Conservation (phyloP, 2,329 filamentous ascomycete genomes). For the Aspergillus sojae region DNA sequence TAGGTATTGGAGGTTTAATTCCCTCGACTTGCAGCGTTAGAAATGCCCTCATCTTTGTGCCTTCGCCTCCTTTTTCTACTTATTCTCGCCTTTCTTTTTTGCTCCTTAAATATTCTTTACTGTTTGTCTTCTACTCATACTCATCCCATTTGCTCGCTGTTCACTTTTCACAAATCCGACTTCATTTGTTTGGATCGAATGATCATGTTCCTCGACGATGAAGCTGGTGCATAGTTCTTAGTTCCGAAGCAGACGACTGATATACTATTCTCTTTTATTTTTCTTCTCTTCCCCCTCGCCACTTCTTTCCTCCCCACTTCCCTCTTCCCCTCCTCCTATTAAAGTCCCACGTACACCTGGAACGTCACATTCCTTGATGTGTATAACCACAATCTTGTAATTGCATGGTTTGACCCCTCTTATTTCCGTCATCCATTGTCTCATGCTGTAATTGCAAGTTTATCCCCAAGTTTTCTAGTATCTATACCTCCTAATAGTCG, state of each 20-base stretch:
- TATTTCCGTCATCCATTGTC: slow-evolving; percentile 17
- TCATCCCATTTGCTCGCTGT: slow-evolving; percentile 6
- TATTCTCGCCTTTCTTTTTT: slow-evolving; percentile 2
- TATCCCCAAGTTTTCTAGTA: not conserved
- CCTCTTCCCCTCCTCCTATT: slow-evolving; percentile 14
- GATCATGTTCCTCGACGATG: slow-evolving; percentile 15
- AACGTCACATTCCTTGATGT: slow-evolving; percentile 15
- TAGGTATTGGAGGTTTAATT: slow-evolving; percentile 30
- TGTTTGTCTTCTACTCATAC: not conserved
- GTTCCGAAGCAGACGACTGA: slow-evolving; percentile 25
- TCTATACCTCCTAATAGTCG: not conserved
- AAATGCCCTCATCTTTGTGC: slow-evolving; percentile 29
- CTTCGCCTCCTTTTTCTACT: slow-evolving; percentile 1
- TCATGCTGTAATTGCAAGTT: slow-evolving; percentile 14
- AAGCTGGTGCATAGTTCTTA: slow-evolving; percentile 23
- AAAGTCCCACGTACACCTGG: slow-evolving; percentile 19
- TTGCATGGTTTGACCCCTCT: slow-evolving; percentile 7
- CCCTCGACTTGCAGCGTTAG: slow-evolving; percentile 38
- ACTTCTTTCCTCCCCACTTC: slow-evolving; percentile 4
- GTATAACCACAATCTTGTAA: slow-evolving; percentile 20
- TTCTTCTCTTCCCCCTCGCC: slow-evolving; percentile 12
- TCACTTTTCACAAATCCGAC: slow-evolving; percentile 8
- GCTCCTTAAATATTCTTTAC: not conserved
- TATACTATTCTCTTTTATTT: slow-evolving; percentile 14
- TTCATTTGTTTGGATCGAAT: slow-evolving; percentile 13